Evolutionary conservation across 1,284 basidiomycete genomes (phyloP).

Genomic region (Ceratobasidium sp.): DNA sequence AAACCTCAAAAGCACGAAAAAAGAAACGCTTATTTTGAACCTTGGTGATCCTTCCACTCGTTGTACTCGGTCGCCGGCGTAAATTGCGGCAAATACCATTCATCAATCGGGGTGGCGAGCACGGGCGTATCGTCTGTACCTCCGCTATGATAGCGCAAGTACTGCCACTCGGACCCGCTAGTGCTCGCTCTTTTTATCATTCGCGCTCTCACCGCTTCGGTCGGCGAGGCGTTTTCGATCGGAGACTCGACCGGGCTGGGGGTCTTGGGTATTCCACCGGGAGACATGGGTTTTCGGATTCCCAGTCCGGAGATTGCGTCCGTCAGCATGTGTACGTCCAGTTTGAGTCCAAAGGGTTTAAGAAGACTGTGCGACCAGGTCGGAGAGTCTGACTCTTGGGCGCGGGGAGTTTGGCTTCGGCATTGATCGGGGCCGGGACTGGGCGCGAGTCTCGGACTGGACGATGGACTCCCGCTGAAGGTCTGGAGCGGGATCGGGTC

Average conservation of each 20-base stretch:
- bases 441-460: slow-evolving; percentile 14
- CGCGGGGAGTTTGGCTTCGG: slow-evolving; percentile 24
- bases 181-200: slow-evolving; percentile 2
- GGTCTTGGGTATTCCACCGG: neutral
- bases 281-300: slow-evolving; percentile 32
- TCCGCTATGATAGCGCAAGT: slow-evolving; percentile 32
- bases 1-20: neutral
- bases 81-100: slow-evolving; percentile 43
- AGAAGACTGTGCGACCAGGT: slow-evolving; percentile 36
- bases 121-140: slow-evolving; percentile 42
- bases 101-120: slow-evolving; percentile 39
- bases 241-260: slow-evolving; percentile 31
- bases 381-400: slow-evolving; percentile 19
- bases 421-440: slow-evolving; percentile 9
- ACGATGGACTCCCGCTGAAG: slow-evolving; percentile 7
- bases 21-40: neutral
- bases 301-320: slow-evolving; percentile 36
- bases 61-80: slow-evolving; percentile 23
- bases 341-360: slow-evolving; percentile 32
- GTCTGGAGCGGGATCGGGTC: slow-evolving; percentile 43
- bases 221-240: neutral
- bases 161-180: slow-evolving; percentile 35
- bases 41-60: slow-evolving; percentile 5
- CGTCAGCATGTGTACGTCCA: slow-evolving; percentile 37
- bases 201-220: neutral